Conservation (phyloP, 306 rosid genomes). For the Vigna trinervia region DNA sequence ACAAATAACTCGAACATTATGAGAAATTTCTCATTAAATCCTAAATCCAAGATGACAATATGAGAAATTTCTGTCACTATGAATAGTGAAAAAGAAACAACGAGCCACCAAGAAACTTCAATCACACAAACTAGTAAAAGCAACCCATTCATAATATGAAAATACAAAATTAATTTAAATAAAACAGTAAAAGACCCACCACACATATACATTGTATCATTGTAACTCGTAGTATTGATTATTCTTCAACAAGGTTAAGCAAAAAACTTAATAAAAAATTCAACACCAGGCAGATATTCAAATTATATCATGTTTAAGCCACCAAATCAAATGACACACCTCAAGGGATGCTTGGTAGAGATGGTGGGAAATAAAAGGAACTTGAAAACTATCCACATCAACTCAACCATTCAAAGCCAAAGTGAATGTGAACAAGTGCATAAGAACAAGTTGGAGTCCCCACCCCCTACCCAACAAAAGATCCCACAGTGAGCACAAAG, state of each 20-base stretch:
- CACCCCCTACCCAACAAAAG: background rate
- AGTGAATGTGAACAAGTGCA: background rate
- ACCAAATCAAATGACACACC: background rate
- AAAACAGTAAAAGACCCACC: background rate
- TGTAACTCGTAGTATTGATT: background rate
- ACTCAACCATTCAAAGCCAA: slow-evolving; percentile 23
- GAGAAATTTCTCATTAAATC: slow-evolving; percentile 21
- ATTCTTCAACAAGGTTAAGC: background rate
- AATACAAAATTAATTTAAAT: background rate
- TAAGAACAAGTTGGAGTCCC: background rate
- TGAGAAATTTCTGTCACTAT: slow-evolving; percentile 9
- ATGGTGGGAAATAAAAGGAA: background rate
- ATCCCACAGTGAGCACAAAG: background rate
- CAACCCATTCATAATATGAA: slow-evolving; percentile 11
- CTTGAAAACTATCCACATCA: slow-evolving; percentile 4
- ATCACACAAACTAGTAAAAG: slow-evolving; percentile 25
- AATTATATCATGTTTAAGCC: background rate
- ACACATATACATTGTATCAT: background rate
- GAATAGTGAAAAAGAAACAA: slow-evolving; percentile 15
- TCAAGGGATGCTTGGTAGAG: background rate
- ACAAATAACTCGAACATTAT: background rate
- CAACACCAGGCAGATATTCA: background rate
- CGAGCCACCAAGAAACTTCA: background rate
- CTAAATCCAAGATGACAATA: slow-evolving; percentile 23
- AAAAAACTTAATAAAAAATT: background rate